Conservation (phyloP, 805 yeast genomes). For the Suhomyces pyralidae region DNA sequence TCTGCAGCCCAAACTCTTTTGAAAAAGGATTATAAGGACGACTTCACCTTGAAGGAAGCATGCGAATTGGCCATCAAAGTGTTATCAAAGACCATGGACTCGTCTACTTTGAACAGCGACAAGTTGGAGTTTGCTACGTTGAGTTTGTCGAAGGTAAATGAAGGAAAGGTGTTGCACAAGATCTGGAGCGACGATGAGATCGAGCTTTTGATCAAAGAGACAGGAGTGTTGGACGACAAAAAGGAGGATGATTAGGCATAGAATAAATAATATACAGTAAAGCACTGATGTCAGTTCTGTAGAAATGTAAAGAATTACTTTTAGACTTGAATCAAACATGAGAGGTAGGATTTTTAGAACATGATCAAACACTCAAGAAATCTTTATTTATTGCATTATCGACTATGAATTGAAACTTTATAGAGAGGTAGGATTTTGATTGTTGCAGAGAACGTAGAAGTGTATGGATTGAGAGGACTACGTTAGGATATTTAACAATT, state of each 20-base stretch:
- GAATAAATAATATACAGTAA: too few species aligned
- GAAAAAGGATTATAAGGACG: slow-evolving; percentile 92
- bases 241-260: slow-evolving; percentile 17
- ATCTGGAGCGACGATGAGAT: slow-evolving; percentile 82
- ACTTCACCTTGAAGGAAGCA: slow-evolving; percentile 68
- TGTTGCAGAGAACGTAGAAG: too few species aligned
- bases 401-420: too few species aligned
- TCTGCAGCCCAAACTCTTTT: slow-evolving; percentile 93
- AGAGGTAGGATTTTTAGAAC: too few species aligned
- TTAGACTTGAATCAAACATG: too few species aligned
- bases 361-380: too few species aligned
- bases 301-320: too few species aligned
- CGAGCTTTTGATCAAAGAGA: slow-evolving; percentile 64
- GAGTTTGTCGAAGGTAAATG: slow-evolving; percentile 43
- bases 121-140: slow-evolving; percentile 90
- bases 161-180: slow-evolving; percentile 58
- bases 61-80: slow-evolving; percentile 87
- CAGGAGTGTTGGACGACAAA: slow-evolving; percentile 59
- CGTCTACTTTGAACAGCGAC: slow-evolving; percentile 78
- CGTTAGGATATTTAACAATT: too few species aligned
- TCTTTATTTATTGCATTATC: too few species aligned
- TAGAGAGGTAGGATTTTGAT: too few species aligned
- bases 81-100: slow-evolving; percentile 89
- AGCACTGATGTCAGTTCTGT: too few species aligned
- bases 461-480: too few species aligned